A percentile compares a stretch with the other conserved stretches of the same genome.
These are phyloP conservation scores for Nasturtium officinale DNA, from an alignment of 345 rosid species.

Conservation along the genomic window DNA sequence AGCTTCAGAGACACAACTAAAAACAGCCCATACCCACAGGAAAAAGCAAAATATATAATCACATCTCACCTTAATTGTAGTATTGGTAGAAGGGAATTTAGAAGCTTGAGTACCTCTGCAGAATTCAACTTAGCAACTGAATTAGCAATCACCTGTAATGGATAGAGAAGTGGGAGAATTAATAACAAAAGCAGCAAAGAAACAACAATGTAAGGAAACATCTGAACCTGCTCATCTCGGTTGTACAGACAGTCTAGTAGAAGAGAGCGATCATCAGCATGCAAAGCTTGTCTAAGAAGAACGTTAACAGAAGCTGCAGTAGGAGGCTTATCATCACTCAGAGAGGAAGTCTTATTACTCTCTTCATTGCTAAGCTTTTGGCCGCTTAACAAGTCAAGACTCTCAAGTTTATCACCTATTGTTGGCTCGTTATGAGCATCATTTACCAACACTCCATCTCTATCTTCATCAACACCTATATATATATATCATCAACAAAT, in stretches of 20 bases:
- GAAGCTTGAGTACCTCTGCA: slow-evolving; percentile 77
- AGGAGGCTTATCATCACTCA: slow-evolving; percentile 58
- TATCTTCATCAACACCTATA: slow-evolving; percentile 62
- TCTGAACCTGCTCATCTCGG: slow-evolving; percentile 75
- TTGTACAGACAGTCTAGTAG: slow-evolving; percentile 88
- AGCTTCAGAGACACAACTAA: slow-evolving; percentile 1
- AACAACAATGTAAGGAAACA: neutral
- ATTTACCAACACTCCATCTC: slow-evolving; percentile 66
- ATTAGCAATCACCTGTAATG: slow-evolving; percentile 77
- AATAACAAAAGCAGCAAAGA: slow-evolving; percentile 5
- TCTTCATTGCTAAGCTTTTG: slow-evolving; percentile 43
- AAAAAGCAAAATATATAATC: neutral
- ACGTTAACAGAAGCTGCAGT: slow-evolving; percentile 84
- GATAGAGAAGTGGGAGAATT: neutral
- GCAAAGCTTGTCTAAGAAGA: slow-evolving; percentile 87
- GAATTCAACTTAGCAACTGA: slow-evolving; percentile 70
- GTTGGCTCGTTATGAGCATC: slow-evolving; percentile 80
- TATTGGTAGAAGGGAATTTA: slow-evolving; percentile 70
- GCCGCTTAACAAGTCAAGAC: slow-evolving; percentile 52
- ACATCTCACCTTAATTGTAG: slow-evolving; percentile 69
- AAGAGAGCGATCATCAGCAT: slow-evolving; percentile 85
- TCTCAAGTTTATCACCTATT: slow-evolving; percentile 85
- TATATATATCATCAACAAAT: neutral
- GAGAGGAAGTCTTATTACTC: slow-evolving; percentile 42
- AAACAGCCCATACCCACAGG: neutral